Evolutionary conservation across 352 stramenopile species (phyloP).

Genomic region (Blastocystis hominis): DNA sequence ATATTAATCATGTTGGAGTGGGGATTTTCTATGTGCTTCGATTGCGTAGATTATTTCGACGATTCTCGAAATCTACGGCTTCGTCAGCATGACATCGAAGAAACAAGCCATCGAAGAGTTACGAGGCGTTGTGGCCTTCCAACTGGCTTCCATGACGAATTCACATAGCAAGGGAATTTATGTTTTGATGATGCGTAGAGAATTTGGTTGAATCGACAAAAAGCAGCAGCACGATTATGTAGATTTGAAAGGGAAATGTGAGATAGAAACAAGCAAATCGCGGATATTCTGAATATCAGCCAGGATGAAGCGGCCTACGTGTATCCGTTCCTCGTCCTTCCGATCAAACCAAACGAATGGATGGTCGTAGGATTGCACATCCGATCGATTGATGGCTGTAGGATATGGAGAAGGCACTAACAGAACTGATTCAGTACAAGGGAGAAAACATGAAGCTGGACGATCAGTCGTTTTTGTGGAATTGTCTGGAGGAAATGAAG

Average conservation of each 20-base stretch:
- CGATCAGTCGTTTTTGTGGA: not conserved
- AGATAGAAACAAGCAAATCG: not conserved
- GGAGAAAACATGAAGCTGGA: not conserved
- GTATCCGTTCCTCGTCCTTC: not conserved
- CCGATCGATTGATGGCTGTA: not conserved
- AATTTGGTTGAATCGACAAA: not conserved
- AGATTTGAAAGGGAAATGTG: not conserved
- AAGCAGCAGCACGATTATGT: not conserved
- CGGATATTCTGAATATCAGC: not conserved
- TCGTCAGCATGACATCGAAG: not conserved
- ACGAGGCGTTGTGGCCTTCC: not conserved
- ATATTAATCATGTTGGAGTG: constrained; percentile 1
- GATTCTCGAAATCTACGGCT: not conserved
- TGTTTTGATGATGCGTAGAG: not conserved
- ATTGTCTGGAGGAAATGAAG: not conserved
- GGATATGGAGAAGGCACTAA: not conserved
- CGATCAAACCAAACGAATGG: not conserved
- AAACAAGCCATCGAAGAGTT: constrained; percentile 20
- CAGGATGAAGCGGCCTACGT: not conserved
- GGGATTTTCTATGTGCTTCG: not conserved
- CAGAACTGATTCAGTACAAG: not conserved
- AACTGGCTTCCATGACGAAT: not conserved
- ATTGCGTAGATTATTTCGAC: not conserved
- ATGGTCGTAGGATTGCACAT: not conserved
- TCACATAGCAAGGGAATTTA: not conserved